phyloP scores from a whole-genome alignment of 768 basidiomycete species.

The Coprinellus micaceus region DNA sequence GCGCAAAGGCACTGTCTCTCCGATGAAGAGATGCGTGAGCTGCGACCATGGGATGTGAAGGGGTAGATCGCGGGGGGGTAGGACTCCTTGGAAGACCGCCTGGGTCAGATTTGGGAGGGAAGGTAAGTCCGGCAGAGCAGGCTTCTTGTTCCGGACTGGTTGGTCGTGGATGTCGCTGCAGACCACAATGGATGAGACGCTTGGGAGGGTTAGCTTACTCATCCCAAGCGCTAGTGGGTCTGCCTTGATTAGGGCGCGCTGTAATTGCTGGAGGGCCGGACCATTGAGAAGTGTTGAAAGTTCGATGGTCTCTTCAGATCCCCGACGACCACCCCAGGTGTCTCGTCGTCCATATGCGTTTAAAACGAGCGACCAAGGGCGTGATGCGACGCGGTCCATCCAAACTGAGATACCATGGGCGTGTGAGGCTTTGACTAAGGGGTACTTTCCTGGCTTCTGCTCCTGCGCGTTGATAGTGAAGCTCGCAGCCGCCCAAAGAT shows the following conservation, averaged over 20 bases:
- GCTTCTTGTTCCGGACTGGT: background rate
- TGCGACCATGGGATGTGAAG: conserved; percentile 1
- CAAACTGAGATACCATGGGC: background rate
- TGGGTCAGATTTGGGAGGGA: background rate
- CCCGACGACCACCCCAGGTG: background rate
- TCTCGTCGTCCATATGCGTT: background rate
- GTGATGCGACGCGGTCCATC: background rate
- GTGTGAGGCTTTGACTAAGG: background rate
- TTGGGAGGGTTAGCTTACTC: background rate
- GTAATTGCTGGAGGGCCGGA: background rate
- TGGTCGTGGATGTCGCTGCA: background rate
- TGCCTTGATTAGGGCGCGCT: background rate
- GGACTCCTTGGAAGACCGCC: background rate
- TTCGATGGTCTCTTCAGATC: background rate
- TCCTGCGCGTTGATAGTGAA: background rate
- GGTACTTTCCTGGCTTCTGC: background rate
- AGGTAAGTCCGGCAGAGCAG: background rate
- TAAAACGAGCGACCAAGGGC: background rate
- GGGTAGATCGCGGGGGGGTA: background rate
- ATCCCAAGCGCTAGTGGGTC: background rate
- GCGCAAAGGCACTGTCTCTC: background rate
- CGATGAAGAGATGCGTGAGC: conserved; percentile 1
- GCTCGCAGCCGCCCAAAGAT: background rate
- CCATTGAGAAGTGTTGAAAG: background rate
- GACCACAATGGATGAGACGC: background rate